Base-by-base conservation (phyloP, 176 grass and related monocot species). In the Cenchrus purpureus region DNA sequence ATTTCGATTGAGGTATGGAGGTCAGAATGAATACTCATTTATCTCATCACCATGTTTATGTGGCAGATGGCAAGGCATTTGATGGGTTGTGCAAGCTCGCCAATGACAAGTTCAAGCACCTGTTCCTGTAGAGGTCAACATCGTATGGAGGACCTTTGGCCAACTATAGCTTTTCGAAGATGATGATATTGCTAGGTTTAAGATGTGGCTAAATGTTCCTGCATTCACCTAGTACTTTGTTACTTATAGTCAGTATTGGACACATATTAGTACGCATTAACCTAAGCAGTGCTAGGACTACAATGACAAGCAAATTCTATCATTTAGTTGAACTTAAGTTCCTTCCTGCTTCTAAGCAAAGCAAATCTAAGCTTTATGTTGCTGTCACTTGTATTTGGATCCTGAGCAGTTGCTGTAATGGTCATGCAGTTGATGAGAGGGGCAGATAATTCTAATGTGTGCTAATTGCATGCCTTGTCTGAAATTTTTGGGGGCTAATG, bases 41-140 rank as follows among this genome's bases (percentile, higher is more conserved):
- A 31, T 67, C 12, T 83, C n/a, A 42, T 25, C 77, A 65, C 65
- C 69, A 85, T 87, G 19, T 83, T 73, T 83, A 29, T 87, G 22
- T 74, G 8, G 19, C 84, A 98, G 96, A 94, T 92, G 40, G 65
- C 34, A 40, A 74, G 22, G 32, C 89, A 56, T 95, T 89, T 81
- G 89, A 98, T 86, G 91, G 91, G 11, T 73, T 98, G 49, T 92
- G 89, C 91, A 90, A 92, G 79, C 87, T 98, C 29, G 93, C 88
- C 2, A 95, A 77, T 25, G 91, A 85, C 17, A 89, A 95, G 80
- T 84, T 87, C 85, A 94, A 86, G 81, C 68, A 89, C 53, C 12
- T 98, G 65, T 98, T 98, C 80, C 87, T 95, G 73, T 98, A 89
- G 86, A 49, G 59, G 32, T 74, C 50, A 66, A 54, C 45, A 16